A percentile compares a stretch with the other conserved stretches of the same genome.
These are phyloP conservation scores for Ceratobasidium sp. DNA, from an alignment of 1,284 basidiomycete species.

Conservation along the genomic window DNA sequence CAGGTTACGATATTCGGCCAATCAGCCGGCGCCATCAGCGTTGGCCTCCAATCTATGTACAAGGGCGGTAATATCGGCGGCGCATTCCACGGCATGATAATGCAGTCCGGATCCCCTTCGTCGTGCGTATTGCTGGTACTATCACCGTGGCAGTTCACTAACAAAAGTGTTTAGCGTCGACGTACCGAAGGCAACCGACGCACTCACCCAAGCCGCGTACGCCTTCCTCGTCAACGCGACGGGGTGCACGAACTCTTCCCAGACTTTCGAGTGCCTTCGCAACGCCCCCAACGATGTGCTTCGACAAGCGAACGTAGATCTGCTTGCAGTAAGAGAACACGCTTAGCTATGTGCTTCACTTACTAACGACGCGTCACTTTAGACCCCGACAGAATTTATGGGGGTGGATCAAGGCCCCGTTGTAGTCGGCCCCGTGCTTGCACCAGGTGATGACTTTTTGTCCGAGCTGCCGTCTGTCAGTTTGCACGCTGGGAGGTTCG, in stretches of 20 bases:
- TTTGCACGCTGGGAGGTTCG: conserved; percentile 53
- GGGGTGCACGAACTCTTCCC: conserved; percentile 13
- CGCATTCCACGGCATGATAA: conserved; percentile 45
- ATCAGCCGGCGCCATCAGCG: conserved; percentile 52
- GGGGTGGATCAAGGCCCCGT: conserved; percentile 17
- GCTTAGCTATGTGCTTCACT: not conserved
- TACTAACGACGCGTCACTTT: not conserved
- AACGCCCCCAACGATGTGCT: conserved; percentile 16
- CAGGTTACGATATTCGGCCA: conserved; percentile 51
- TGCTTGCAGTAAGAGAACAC: not conserved
- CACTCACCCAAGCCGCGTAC: conserved; percentile 16
- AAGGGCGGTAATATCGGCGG: conserved; percentile 45
- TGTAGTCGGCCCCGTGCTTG: conserved; percentile 49
- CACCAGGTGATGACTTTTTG: conserved; percentile 57
- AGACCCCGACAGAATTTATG: not conserved
- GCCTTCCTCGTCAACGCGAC: conserved; percentile 18
- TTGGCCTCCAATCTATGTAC: conserved; percentile 48
- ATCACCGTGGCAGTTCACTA: not conserved
- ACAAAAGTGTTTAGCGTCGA: not conserved
- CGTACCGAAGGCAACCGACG: not conserved
- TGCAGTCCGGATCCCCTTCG: conserved; percentile 44
- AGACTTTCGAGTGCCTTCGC: conserved; percentile 35
- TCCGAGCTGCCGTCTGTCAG: conserved; percentile 54
- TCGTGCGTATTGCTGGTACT: conserved; percentile 11
- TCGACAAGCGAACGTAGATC: not conserved